These are phyloP conservation scores for Musa troglodytarum DNA, from an alignment of 176 grass and related monocot genomes.

Conservation along the genomic window DNA sequence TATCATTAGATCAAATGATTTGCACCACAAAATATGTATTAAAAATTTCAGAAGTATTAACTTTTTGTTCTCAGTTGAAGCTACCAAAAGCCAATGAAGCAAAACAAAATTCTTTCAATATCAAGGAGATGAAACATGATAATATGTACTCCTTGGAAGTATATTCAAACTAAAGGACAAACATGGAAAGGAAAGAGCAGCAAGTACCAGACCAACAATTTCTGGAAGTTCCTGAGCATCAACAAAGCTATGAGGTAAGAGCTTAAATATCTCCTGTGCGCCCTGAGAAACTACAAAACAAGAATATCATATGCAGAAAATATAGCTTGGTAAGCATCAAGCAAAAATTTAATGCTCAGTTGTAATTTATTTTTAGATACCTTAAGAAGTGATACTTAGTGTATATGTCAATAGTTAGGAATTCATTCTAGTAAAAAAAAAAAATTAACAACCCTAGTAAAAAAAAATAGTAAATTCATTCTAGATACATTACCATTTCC, in stretches of 20 bases:
- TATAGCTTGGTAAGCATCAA: not conserved
- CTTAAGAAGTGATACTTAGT: no score
- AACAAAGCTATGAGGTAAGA: conserved; percentile 80
- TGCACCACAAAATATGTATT: not conserved
- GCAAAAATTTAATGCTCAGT: no score
- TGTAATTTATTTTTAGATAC: no score
- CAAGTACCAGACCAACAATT: conserved; percentile 43
- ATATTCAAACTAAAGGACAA: not conserved
- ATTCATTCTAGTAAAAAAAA: no score
- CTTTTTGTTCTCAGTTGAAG: not conserved
- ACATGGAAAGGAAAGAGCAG: conserved; percentile 22
- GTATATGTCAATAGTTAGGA: no score
- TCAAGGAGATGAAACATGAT: not conserved
- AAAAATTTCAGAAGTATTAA: not conserved
- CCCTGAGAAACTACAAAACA: conserved; percentile 73
- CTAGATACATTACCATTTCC: conserved; percentile 66
- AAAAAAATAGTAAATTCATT: not conserved
- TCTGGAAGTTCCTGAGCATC: conserved; percentile 60
- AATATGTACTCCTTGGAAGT: not conserved
- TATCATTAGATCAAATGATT: not conserved
- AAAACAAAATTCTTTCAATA: not conserved
- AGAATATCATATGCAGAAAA: conserved; percentile 30
- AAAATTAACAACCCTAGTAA: no score
- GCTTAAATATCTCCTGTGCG: conserved; percentile 95
- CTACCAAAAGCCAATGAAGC: not conserved